A percentile compares a stretch with the other conserved stretches of the same genome.
phyloP scores from a whole-genome alignment of 139 green algal species.

The Tetraselmis striata region DNA sequence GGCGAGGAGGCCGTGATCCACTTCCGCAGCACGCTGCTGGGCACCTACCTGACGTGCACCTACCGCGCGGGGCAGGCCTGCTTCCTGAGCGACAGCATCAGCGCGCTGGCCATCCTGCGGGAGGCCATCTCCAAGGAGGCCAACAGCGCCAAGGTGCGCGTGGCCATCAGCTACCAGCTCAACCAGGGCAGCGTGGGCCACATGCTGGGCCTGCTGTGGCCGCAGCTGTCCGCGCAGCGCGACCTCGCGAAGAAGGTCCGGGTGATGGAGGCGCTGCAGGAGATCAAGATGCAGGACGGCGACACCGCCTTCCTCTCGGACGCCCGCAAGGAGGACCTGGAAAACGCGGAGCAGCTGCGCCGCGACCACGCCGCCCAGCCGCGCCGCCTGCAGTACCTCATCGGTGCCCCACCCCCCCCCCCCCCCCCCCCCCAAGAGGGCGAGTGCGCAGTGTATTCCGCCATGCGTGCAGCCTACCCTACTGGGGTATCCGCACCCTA shows the following conservation, averaged over 20 bases:
- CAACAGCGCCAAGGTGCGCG: constrained; percentile 41
- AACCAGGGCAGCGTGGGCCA: constrained; percentile 18
- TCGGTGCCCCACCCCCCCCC: not conserved
- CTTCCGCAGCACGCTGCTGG: constrained; percentile 46
- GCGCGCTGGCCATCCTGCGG: constrained; percentile 53
- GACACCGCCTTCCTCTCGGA: constrained; percentile 28
- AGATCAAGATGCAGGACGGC: constrained; percentile 54
- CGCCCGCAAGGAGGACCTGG: constrained; percentile 28
- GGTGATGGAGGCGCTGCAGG: constrained; percentile 57
- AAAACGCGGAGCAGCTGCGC: constrained; percentile 26
- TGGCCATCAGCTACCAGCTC: constrained; percentile 22
- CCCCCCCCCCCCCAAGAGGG: no score
- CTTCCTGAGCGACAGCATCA: constrained; percentile 54
- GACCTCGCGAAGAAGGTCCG: constrained; percentile 24
- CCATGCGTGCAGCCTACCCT: no score
- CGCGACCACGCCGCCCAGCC: constrained; percentile 43
- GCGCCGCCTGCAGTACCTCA: constrained; percentile 44
- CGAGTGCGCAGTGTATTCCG: no score
- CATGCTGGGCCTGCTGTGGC: constrained; percentile 26
- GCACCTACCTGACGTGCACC: constrained; percentile 30
- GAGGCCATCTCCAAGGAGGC: constrained; percentile 52
- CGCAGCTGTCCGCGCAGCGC: constrained; percentile 38
- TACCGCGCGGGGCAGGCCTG: constrained; percentile 40
- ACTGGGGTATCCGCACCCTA: no score
- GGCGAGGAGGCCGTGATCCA: constrained; percentile 13